Evolutionary conservation across 83 land plant genomes (phyloP).

Genomic region (Thuja plicata): DNA sequence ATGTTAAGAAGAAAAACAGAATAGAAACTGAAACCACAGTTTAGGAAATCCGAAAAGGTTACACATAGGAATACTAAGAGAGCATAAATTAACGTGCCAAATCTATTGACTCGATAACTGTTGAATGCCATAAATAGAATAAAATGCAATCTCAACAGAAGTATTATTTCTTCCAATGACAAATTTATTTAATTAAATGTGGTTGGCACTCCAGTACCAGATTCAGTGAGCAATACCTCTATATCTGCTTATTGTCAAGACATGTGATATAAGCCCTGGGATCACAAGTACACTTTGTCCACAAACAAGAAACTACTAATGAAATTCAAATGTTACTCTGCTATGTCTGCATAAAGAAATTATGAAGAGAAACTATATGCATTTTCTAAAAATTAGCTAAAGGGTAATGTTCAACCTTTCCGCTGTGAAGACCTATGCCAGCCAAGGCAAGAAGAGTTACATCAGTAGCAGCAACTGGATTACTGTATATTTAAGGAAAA

Average conservation of each 20-base stretch:
- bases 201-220: background rate
- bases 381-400: background rate
- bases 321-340: background rate
- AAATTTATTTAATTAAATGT: background rate
- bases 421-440: constrained; percentile 78
- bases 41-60: background rate
- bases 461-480: constrained; percentile 98
- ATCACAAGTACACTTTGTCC: background rate
- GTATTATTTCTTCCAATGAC: background rate
- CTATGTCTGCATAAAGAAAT: too few relatives aligned
- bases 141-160: background rate
- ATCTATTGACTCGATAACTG: background rate
- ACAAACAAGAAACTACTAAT: background rate
- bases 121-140: background rate
- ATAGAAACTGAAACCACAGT: background rate
- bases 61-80: background rate
- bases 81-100: background rate
- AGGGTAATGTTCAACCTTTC: constrained; percentile 51
- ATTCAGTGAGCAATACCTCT: background rate
- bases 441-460: constrained; percentile 87
- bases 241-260: background rate
- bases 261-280: background rate
- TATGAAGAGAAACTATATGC: background rate
- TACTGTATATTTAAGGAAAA: constrained; percentile 53
- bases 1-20: background rate